Evolutionary conservation across 2,329 filamentous ascomycete genomes (phyloP), one percentile per base, ranked within the genome.

Genomic region (Arthroderma uncinatum): DNA sequence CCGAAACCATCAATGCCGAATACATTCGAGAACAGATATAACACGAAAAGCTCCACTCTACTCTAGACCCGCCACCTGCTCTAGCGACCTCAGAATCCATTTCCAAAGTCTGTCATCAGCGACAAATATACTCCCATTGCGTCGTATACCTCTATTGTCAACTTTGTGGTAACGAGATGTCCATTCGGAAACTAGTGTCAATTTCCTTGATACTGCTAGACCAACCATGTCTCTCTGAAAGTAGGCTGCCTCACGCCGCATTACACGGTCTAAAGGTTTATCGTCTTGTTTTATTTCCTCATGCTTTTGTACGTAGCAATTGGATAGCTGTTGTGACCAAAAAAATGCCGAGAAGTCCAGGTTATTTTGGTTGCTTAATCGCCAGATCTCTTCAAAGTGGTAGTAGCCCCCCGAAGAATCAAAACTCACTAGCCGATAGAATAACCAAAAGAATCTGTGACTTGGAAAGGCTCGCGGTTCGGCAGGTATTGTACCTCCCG

Each of bases 111-210:
- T 58, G 40, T 58, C 40, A 44, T 58, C 57, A 42, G 53, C 57
- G 14, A 58, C 53, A 40, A 55, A 58, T 54, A 54, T 34, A 9
- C 44, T 50, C 28, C 52, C 52, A 44, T 55, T 58, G 40, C 39
- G 33, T 55, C 56, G 52, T 37, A 58, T 54, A 28, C 56, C 50
- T 47, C 39, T 54, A 53, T 48, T 28, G 6, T 54, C 52, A 39
- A 36, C 14, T 19, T 58, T 58, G 40, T 25, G 52, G 34, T 58
- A 58, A 25, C 53, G 40, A 16, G 53, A 55, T 34, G 57, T 55
- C 57, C 57, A 58, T 34, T 58, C 42, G 14, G 53, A 58, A 40
- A 58, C 36, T 30, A 58, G 40, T 5, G 57, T 55, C 39, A 58
- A 39, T 54, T 58, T 55, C 33, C 21, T 55, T 10, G 57, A 48